A percentile compares a stretch with the other conserved stretches of the same genome.
phyloP scores from a whole-genome alignment of 768 basidiomycete genomes.

The Dictyophora rubrovolvata region DNA sequence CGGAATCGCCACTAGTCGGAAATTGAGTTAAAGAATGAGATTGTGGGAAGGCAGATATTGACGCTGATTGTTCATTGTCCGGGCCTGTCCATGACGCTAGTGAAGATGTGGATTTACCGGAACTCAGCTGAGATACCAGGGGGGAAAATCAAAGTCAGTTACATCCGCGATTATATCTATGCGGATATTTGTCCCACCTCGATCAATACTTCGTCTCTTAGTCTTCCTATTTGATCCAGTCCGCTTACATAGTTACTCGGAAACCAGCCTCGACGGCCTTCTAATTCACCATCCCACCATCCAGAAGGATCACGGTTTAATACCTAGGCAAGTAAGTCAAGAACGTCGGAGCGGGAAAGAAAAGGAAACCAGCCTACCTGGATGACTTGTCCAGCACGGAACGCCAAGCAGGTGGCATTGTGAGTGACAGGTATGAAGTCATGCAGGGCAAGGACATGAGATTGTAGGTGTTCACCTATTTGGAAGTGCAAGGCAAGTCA shows the following conservation, averaged over 20 bases:
- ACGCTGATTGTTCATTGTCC: background rate
- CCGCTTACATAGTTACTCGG: slow-evolving; percentile 90
- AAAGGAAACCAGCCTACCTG: background rate
- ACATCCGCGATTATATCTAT: background rate
- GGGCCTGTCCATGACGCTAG: slow-evolving; percentile 8
- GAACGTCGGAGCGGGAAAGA: background rate
- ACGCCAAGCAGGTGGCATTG: slow-evolving; percentile 74
- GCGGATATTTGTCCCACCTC: background rate
- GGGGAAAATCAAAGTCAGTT: background rate
- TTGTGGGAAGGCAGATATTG: background rate
- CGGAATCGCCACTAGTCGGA: background rate
- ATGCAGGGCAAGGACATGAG: slow-evolving; percentile 78
- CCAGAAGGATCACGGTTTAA: slow-evolving; percentile 78
- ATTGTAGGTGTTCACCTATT: slow-evolving; percentile 32
- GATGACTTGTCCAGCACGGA: slow-evolving; percentile 76
- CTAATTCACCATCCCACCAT: slow-evolving; percentile 98
- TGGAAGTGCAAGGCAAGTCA: background rate
- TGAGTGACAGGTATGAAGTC: slow-evolving; percentile 70
- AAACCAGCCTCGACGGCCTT: slow-evolving; percentile 90
- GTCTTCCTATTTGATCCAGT: slow-evolving; percentile 6
- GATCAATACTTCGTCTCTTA: slow-evolving; percentile 6
- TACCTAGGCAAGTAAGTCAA: slow-evolving; percentile 50
- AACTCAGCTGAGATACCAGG: background rate
- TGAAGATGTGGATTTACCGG: slow-evolving; percentile 1
- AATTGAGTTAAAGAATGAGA: background rate